Evolutionary conservation across 208 protist genomes (phyloP).

Genomic region (Trypanosoma lewisi): DNA sequence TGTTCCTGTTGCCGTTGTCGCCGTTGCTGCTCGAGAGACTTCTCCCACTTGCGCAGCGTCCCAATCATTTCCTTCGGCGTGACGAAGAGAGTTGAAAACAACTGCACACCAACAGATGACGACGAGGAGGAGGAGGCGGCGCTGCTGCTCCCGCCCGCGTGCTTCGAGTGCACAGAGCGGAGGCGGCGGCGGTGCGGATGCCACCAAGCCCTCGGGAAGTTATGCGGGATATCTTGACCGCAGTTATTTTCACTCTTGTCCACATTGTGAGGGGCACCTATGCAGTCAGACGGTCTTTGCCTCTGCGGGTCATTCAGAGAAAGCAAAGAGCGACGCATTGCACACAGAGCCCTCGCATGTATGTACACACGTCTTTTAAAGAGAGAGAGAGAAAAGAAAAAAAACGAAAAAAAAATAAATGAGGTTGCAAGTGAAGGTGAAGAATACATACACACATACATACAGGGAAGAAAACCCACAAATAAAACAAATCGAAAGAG

Average conservation of each 20-base stretch:
- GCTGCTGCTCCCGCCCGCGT: neutral
- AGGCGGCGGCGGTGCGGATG: neutral
- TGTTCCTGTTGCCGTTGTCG: neutral
- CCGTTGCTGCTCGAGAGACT: neutral
- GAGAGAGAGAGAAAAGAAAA: slow-evolving; percentile 2
- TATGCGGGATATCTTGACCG: neutral
- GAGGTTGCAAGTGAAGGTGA: neutral
- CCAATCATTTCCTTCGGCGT: slow-evolving; percentile 17
- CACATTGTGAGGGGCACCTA: neutral
- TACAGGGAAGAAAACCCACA: too few species aligned
- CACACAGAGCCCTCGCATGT: neutral
- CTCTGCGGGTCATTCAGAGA: neutral
- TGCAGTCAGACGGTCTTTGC: neutral
- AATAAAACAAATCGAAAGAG: too few species aligned
- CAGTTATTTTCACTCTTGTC: neutral
- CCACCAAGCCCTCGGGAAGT: slow-evolving; percentile 11
- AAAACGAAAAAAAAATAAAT: slow-evolving; percentile 20
- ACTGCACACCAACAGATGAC: neutral
- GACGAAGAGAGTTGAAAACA: slow-evolving; percentile 27
- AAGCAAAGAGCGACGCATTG: neutral
- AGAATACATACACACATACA: neutral
- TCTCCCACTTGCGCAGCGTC: neutral
- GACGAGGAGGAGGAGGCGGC: neutral
- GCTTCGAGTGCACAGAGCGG: neutral
- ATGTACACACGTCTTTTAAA: neutral